phyloP scores from a whole-genome alignment of 768 basidiomycete species.

The Leccinum fibrillosum region DNA sequence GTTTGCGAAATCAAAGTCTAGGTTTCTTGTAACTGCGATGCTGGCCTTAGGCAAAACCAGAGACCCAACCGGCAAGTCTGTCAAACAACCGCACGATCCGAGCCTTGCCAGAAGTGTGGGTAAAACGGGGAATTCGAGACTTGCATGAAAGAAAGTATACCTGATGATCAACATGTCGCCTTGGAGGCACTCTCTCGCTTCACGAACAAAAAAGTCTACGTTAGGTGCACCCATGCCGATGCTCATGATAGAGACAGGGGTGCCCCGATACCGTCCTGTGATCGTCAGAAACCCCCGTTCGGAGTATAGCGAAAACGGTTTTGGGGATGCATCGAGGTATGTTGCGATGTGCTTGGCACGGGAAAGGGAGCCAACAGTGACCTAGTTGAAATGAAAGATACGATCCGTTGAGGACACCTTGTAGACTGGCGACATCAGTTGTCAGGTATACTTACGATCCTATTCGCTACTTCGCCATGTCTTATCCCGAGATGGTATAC shows the following conservation, averaged over 20 bases:
- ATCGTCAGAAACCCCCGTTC: constrained; percentile 77
- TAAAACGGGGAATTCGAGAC: neutral
- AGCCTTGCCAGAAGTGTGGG: constrained; percentile 41
- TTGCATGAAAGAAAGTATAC: constrained; percentile 24
- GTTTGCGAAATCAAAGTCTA: constrained; percentile 69
- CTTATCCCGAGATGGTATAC: constrained; percentile 79
- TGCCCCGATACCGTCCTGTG: constrained; percentile 60
- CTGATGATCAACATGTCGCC: constrained; percentile 58
- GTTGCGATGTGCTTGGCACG: constrained; percentile 60
- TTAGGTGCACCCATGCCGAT: constrained; percentile 85
- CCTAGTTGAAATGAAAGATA: constrained; percentile 35
- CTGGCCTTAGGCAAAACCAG: constrained; percentile 69
- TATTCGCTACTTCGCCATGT: constrained; percentile 76
- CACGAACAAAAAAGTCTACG: constrained; percentile 83
- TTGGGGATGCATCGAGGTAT: constrained; percentile 56
- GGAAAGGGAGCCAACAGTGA: constrained; percentile 73
- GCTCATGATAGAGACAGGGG: constrained; percentile 68
- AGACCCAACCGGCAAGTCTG: constrained; percentile 68
- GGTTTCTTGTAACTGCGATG: constrained; percentile 68
- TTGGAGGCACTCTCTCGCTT: constrained; percentile 67
- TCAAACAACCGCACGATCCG: constrained; percentile 77
- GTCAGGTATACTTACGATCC: constrained; percentile 49
- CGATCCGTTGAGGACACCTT: neutral
- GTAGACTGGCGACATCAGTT: neutral
- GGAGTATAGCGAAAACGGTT: constrained; percentile 59